A percentile compares a stretch with the other conserved stretches of the same genome.
These are phyloP conservation scores for Candida rishiriensis DNA, from an alignment of 805 yeast genomes.

Conservation along the genomic window DNA sequence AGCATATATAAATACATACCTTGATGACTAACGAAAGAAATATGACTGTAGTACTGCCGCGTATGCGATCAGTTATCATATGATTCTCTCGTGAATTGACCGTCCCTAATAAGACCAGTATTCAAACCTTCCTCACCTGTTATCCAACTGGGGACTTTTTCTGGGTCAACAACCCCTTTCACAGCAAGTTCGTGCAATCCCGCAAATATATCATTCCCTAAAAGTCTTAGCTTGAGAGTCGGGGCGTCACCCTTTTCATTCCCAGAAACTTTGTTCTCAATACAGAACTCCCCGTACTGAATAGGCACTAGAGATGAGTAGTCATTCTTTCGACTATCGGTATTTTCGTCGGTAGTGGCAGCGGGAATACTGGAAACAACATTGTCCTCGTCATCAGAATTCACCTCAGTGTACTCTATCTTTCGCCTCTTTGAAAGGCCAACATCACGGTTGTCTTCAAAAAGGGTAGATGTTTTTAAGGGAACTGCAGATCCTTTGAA, in stretches of 20 bases:
- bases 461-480: slow-evolving; percentile 31
- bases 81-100: slow-evolving; percentile 24
- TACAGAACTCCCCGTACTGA: slow-evolving; percentile 43
- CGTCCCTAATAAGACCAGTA: slow-evolving; percentile 43
- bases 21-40: no score
- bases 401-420: slow-evolving; percentile 1
- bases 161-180: slow-evolving; percentile 44
- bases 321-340: slow-evolving; percentile 25
- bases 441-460: slow-evolving; percentile 30
- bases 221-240: slow-evolving; percentile 33
- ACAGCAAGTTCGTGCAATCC: slow-evolving; percentile 69
- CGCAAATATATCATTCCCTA: slow-evolving; percentile 72
- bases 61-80: background rate
- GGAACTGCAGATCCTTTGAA: slow-evolving; percentile 54
- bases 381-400: slow-evolving; percentile 7
- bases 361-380: background rate
- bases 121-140: slow-evolving; percentile 67
- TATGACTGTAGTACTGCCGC: no score
- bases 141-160: slow-evolving; percentile 67
- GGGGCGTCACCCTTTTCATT: slow-evolving; percentile 18
- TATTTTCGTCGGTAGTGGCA: slow-evolving; percentile 7
- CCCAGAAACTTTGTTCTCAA: slow-evolving; percentile 33
- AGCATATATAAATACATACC: background rate
- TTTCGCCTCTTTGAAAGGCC: slow-evolving; percentile 20
- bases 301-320: slow-evolving; percentile 57